These are phyloP conservation scores for Pseudogymnoascus sp. DNA, from an alignment of 2,329 filamentous ascomycete species.

Conservation along the genomic window DNA sequence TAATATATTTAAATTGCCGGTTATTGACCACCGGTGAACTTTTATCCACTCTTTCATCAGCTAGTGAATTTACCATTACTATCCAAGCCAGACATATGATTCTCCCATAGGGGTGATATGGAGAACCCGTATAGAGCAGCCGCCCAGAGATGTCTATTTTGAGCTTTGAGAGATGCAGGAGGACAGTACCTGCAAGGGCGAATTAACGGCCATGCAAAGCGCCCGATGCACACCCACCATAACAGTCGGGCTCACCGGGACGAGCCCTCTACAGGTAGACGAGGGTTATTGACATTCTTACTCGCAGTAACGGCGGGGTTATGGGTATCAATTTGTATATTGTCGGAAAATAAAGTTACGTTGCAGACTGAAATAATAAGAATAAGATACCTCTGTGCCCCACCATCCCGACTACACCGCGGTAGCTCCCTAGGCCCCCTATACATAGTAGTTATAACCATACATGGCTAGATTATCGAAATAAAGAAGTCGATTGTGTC, in stretches of 20 bases:
- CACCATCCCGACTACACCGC: not conserved
- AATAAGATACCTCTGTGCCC: not conserved
- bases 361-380: not conserved
- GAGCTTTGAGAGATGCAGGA: not conserved
- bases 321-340: conserved; percentile 1
- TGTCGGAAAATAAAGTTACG: not conserved
- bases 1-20: conserved; percentile 8
- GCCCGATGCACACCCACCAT: not conserved
- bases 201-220: not conserved
- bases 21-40: not conserved
- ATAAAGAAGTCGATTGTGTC: not conserved
- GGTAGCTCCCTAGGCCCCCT: not conserved
- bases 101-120: not conserved
- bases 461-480: not conserved
- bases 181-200: not conserved
- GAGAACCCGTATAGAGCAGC: not conserved
- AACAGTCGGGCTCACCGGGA: not conserved
- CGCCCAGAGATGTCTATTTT: not conserved
- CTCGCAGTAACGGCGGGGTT: not conserved
- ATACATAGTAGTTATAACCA: not conserved
- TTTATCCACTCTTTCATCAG: not conserved
- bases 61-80: not conserved
- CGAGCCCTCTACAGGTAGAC: not conserved
- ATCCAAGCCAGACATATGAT: not conserved
- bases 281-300: not conserved